A percentile compares a stretch with the other conserved stretches of the same genome.
Conservation (phyloP, 116 monocot genomes). For the Thalassia testudinum region DNA sequence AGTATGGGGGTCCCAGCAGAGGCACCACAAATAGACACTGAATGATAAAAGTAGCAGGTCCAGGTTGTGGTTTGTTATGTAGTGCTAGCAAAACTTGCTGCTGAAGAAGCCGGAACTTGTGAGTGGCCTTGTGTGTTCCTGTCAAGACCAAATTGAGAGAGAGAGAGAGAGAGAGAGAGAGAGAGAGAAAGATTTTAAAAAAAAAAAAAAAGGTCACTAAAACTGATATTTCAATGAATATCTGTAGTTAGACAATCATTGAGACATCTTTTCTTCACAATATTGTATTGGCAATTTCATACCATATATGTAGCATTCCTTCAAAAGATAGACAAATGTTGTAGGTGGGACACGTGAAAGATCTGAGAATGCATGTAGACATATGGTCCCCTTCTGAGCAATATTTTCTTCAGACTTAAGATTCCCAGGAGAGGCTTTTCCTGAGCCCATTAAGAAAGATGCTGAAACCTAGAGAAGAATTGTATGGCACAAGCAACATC, state of each 20-base stretch:
- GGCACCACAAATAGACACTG: slow-evolving; percentile 81
- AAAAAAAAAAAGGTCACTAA: too few relatives aligned
- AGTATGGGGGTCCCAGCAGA: slow-evolving; percentile 51
- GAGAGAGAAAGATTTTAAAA: too few relatives aligned
- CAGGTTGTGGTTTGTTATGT: slow-evolving; percentile 43
- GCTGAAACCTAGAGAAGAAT: too few relatives aligned
- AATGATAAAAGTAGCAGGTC: slow-evolving; percentile 49
- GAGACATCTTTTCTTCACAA: too few relatives aligned
- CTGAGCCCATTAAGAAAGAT: slow-evolving; percentile 2
- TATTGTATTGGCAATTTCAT: not conserved
- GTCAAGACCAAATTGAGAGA: not conserved
- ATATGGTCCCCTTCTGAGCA: slow-evolving; percentile 16
- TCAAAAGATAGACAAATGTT: slow-evolving; percentile 71
- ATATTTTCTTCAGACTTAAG: slow-evolving; percentile 6
- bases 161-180: too few relatives aligned
- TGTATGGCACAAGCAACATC: too few relatives aligned
- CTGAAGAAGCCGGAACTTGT: slow-evolving; percentile 68
- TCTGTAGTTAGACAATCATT: too few relatives aligned
- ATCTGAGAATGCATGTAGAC: slow-evolving; percentile 76
- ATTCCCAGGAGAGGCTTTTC: not conserved
- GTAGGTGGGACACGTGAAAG: slow-evolving; percentile 61
- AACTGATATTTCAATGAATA: too few relatives aligned
- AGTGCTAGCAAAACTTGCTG: slow-evolving; percentile 50
- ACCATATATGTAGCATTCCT: slow-evolving; percentile 80
- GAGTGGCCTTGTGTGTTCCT: slow-evolving; percentile 83